Base-by-base conservation (phyloP, 495 filamentous ascomycete species). In the Emericellopsis terricola region DNA sequence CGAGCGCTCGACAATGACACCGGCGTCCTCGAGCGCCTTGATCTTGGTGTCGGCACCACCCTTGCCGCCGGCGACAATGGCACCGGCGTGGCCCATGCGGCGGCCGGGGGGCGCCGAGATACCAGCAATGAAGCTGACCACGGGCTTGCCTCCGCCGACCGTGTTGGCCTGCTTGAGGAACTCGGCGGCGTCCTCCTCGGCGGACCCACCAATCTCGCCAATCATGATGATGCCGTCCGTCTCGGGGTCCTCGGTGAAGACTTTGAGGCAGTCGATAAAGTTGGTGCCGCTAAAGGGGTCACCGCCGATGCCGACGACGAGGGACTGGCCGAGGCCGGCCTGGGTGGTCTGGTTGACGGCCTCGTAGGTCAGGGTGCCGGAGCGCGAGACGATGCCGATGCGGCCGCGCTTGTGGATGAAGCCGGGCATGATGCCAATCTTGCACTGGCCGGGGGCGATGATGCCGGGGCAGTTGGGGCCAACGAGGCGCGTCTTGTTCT, bases 221-320 rank as follows among this genome's bases (percentile, higher is more conserved):
- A 97, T 96, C 89, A 97, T 94, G 65, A 97, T 94, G 50, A 97
- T 96, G 56, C 89, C 89, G 50, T 97, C 91, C 28, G 89, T 97
- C 59, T 93, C 86, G 51, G 78, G 71, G 59, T 97, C 91, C 56
- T 89, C 67, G 42, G 96, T 67, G 75, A 97, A 97, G 50, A 97
- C 82, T 43, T 80, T 78, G 49, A 97, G 67, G 71, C 89, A 94
- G 68, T 97, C 89, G 60, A 94, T 97, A 66, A 97, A 97, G 71
- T 93, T 94, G 51, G 89, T 96, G 43, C 89, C 89, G 47, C 80
- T 89, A 72, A 99, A 99, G 35, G 89, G 89, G 55, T 99, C 89
- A 55, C 89, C 89, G 43, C 89, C 89, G 51, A 99, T 99, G 54
- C 89, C 89, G 43, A 99, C 80, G 45, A 99, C 89, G 39, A 99